These are phyloP conservation scores for Veloporphyrellus conicus DNA, from an alignment of 1,284 basidiomycete genomes.

Conservation along the genomic window DNA sequence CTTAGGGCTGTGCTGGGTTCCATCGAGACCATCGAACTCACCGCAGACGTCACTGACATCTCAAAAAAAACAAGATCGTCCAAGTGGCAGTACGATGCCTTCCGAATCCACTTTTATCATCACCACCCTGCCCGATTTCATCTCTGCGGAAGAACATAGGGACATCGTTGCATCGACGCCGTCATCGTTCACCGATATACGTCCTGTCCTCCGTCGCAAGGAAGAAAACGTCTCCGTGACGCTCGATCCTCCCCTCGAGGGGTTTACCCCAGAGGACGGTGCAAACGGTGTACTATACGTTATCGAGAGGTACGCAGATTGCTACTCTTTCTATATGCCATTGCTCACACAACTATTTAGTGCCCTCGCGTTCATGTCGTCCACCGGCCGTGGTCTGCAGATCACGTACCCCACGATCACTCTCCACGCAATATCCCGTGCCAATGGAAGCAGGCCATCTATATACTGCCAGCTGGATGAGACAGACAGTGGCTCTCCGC, in stretches of 20 bases:
- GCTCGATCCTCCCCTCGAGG: constrained; percentile 64
- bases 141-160: constrained; percentile 68
- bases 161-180: constrained; percentile 71
- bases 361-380: constrained; percentile 72
- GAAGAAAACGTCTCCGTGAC: constrained; percentile 64
- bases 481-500: constrained; percentile 29
- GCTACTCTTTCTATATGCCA: constrained; percentile 23
- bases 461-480: constrained; percentile 91
- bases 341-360: constrained; percentile 40
- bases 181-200: constrained; percentile 74
- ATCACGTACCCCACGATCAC: constrained; percentile 83
- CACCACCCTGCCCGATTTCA: constrained; percentile 49
- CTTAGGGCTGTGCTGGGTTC: constrained; percentile 8
- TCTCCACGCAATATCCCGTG: constrained; percentile 81
- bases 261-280: constrained; percentile 47
- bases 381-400: constrained; percentile 66
- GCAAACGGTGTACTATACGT: constrained; percentile 69
- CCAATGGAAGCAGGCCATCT: constrained; percentile 52
- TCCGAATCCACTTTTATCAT: constrained; percentile 35
- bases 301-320: constrained; percentile 65
- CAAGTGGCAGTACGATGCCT: constrained; percentile 3
- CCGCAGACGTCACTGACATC: not conserved
- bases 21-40: no score
- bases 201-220: constrained; percentile 70
- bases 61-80: not conserved